Evolutionary conservation across 345 rosid species (phyloP), one percentile per base, ranked within the genome.

Genomic region (Aquilaria yunnanensis): DNA sequence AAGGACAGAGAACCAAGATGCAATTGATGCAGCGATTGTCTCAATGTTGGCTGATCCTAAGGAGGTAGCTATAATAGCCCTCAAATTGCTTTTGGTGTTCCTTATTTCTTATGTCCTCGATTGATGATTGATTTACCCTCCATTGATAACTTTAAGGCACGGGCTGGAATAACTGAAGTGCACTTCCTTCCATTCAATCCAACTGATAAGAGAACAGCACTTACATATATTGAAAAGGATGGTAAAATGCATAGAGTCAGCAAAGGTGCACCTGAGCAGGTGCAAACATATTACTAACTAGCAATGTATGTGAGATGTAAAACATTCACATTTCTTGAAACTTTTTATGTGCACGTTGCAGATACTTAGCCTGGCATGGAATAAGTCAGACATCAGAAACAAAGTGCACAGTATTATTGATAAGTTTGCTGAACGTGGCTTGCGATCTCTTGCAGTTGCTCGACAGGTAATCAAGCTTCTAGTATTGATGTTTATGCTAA

Each of bases 221-320:
- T 90, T 31, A 85, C 97, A 10, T 90, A 81, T 83, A 12, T 80
- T 12, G 97, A 90, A 53, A 75, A 72, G 37, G 59, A 71, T 60
- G 92, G 89, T 32, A 78, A 78, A 48, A 86, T 85, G 96, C 89
- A 89, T 56, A 72, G 97, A 54, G 92, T 79, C 51, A 91, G 94
- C 90, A 91, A 91, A 91, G 97, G 97, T 49, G 97, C 97, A 7
- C 97, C 96, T 3, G 97, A 88, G 62, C 92, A 88, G 92, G 92
- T 87, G 7, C 8, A 8, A 37, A 37, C 7, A 37, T 37, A 4
- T 4, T 37, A 23, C 2, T 32, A 12, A 60, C 31, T 31, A 47
- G 31, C 48, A 61, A 16, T 52, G 53, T 8, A 13, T 23, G 56
- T 60, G 29, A 29, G 43, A 37, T 37, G 7, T 37, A 8, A 37